Evolutionary conservation across 768 basidiomycete genomes (phyloP).

Genomic region (Tylopilus balloui): DNA sequence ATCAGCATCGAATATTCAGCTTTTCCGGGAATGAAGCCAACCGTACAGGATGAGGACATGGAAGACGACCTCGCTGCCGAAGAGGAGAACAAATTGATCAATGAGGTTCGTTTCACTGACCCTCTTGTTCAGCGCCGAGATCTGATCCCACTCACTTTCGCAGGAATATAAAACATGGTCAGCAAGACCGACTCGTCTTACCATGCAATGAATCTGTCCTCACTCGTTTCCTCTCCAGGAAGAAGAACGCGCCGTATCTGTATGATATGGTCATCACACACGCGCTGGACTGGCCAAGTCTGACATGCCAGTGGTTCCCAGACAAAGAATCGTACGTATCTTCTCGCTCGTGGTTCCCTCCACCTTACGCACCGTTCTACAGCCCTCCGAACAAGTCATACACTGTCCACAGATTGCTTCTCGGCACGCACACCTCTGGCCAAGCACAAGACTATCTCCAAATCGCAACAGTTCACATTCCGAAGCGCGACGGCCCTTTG

Average conservation of each 20-base stretch:
- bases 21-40: constrained; percentile 40
- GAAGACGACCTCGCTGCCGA: constrained; percentile 80
- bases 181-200: constrained; percentile 12
- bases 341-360: background rate
- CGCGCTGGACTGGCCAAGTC: constrained; percentile 94
- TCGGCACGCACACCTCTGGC: constrained; percentile 96
- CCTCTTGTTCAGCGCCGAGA: background rate
- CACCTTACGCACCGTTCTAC: background rate
- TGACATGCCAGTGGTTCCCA: constrained; percentile 99
- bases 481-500: constrained; percentile 67
- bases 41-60: constrained; percentile 52
- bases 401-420: constrained; percentile 87
- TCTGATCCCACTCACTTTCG: constrained; percentile 10
- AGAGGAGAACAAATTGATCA: constrained; percentile 85
- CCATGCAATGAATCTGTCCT: background rate
- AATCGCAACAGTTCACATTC: constrained; percentile 92
- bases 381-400: constrained; percentile 92
- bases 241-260: constrained; percentile 95
- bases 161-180: constrained; percentile 88
- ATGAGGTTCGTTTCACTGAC: constrained; percentile 53
- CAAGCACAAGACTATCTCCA: constrained; percentile 93
- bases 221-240: constrained; percentile 45
- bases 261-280: constrained; percentile 98
- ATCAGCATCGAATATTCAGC: background rate
- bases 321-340: constrained; percentile 85